A percentile compares a stretch with the other conserved stretches of the same genome.
Conservation (phyloP, 352 stramenopile genomes). For the Pelagophyceae sp. region DNA sequence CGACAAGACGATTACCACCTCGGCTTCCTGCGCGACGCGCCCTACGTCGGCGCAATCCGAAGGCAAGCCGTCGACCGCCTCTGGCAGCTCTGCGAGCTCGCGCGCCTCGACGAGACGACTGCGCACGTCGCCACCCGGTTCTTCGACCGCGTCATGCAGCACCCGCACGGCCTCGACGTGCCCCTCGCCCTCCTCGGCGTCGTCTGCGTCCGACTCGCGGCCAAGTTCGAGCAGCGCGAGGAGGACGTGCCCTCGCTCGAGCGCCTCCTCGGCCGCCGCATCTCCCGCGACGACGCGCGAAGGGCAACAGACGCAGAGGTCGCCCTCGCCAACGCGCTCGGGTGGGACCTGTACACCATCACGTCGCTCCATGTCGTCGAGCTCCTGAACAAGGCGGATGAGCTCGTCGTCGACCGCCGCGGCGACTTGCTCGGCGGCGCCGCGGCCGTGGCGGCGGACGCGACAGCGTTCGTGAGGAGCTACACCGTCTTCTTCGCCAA, state of each 20-base stretch:
- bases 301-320: background rate
- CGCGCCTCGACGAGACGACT: background rate
- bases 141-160: background rate
- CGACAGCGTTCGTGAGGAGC: background rate
- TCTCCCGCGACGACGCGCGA: background rate
- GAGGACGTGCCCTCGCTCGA: background rate
- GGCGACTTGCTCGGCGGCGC: background rate
- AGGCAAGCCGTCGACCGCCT: background rate
- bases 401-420: background rate
- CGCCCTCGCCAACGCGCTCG: background rate
- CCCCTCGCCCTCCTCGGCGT: background rate
- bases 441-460: background rate
- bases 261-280: background rate
- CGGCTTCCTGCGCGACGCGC: background rate
- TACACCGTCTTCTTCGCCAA: constrained; percentile 9
- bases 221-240: background rate
- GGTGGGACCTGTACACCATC: background rate
- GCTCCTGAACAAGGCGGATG: background rate
- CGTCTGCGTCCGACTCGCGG: background rate
- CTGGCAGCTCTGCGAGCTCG: constrained; percentile 1
- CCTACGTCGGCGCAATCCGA: background rate
- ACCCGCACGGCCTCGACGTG: background rate
- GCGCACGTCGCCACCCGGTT: constrained; percentile 8
- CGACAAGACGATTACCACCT: background rate
- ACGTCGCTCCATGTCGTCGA: background rate